These are phyloP conservation scores for Neonectria magnoliae DNA, from an alignment of 2,329 filamentous ascomycete genomes.

Conservation along the genomic window DNA sequence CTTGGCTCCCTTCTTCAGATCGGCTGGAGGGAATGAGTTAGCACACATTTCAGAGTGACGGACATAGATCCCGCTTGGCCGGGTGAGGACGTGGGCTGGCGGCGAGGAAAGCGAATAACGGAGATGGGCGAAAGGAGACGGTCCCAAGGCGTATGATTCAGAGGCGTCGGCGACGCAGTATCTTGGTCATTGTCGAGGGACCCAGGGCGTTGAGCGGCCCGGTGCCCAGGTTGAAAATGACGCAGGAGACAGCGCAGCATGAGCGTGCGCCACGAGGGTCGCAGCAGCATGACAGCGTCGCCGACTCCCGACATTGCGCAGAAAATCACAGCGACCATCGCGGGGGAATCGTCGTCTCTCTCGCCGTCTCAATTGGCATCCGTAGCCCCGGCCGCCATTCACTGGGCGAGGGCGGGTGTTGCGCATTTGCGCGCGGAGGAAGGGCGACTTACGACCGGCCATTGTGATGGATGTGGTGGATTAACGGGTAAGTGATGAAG, in stretches of 20 bases:
- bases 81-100: not conserved
- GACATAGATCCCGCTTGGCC: not conserved
- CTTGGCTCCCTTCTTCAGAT: conserved; percentile 94
- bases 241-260: conserved; percentile 41
- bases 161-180: conserved; percentile 17
- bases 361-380: conserved; percentile 36
- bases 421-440: conserved; percentile 20
- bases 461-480: conserved; percentile 49
- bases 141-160: conserved; percentile 3
- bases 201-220: conserved; percentile 27
- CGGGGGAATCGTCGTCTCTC: conserved; percentile 13
- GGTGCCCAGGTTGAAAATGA: conserved; percentile 45
- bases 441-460: conserved; percentile 56
- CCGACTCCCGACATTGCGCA: conserved; percentile 3
- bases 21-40: conserved; percentile 68
- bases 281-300: conserved; percentile 5
- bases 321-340: conserved; percentile 14
- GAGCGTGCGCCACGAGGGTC: conserved; percentile 13
- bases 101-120: not conserved
- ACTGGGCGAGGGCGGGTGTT: not conserved
- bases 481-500: conserved; percentile 22
- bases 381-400: conserved; percentile 10
- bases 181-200: conserved; percentile 27
- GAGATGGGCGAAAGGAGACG: conserved; percentile 3
- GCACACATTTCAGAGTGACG: conserved; percentile 24